Percentiles rank a stretch among this genome's conserved stretches.
These are phyloP conservation scores for Candida sanyiensis DNA, from an alignment of 805 yeast genomes.

Conservation along the genomic window DNA sequence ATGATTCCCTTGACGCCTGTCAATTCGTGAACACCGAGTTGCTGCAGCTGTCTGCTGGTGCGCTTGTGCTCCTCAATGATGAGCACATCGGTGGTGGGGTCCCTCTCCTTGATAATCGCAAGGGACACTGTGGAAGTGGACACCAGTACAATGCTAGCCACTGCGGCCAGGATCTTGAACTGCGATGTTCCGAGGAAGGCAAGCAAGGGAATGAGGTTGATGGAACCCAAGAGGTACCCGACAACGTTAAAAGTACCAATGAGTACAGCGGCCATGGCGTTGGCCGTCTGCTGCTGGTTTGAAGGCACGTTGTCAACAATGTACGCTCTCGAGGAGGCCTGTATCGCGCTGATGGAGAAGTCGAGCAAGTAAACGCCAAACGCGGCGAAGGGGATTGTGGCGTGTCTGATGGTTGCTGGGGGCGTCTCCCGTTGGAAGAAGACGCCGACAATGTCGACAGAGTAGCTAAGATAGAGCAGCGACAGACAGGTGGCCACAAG, in stretches of 20 bases:
- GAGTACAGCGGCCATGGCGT: conserved; percentile 65
- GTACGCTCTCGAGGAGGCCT: conserved; percentile 55
- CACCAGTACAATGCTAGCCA: conserved; percentile 36
- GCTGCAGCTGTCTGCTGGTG: conserved; percentile 28
- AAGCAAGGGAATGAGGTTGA: conserved; percentile 35
- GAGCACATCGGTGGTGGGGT: conserved; percentile 38
- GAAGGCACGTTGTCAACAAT: conserved; percentile 57
- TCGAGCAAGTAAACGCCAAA: conserved; percentile 48
- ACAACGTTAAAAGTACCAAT: conserved; percentile 53
- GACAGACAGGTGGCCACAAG: conserved; percentile 42
- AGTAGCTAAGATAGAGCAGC: conserved; percentile 40
- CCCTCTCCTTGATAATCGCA: conserved; percentile 38
- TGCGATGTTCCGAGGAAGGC: conserved; percentile 43
- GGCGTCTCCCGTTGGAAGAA: conserved; percentile 25
- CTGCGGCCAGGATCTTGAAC: conserved; percentile 42
- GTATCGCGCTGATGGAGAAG: conserved; percentile 52
- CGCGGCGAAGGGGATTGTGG: conserved; percentile 46
- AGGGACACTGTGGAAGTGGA: conserved; percentile 32
- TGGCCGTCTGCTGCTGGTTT: conserved; percentile 50
- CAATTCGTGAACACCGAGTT: conserved; percentile 33
- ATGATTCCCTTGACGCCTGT: conserved; percentile 13
- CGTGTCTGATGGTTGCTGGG: conserved; percentile 23
- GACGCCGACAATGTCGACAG: conserved; percentile 34
- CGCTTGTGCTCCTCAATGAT: conserved; percentile 35
- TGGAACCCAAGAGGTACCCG: conserved; percentile 49